Percentiles rank a stretch among this genome's conserved stretches.
phyloP scores from a whole-genome alignment of 2,329 filamentous ascomycete genomes.

The Aaosphaeria pasadenensis region DNA sequence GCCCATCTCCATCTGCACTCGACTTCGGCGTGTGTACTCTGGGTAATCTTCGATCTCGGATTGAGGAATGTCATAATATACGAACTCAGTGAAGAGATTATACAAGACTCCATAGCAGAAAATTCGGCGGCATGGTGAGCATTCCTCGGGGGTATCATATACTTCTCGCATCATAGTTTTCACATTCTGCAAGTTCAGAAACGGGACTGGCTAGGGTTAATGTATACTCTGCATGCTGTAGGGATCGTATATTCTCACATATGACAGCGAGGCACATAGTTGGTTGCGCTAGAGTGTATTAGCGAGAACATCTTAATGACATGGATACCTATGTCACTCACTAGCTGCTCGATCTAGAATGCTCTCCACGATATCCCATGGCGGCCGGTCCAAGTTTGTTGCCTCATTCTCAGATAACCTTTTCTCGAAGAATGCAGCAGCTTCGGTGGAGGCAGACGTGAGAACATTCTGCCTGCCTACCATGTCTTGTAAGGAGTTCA shows the following conservation, averaged over 20 bases:
- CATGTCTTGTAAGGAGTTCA: slow-evolving; percentile 30
- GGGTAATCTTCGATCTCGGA: slow-evolving; percentile 10
- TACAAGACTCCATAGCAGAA: slow-evolving; percentile 28
- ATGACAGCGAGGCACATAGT: slow-evolving; percentile 30
- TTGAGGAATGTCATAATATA: slow-evolving; percentile 10
- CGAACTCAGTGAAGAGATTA: slow-evolving; percentile 27
- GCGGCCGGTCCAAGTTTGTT: slow-evolving; percentile 27
- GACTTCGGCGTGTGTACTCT: slow-evolving; percentile 35
- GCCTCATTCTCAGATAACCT: slow-evolving; percentile 21
- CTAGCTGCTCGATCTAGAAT: slow-evolving; percentile 22
- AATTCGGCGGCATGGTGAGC: slow-evolving; percentile 19
- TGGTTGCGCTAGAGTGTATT: slow-evolving; percentile 20
- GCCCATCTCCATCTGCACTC: slow-evolving; percentile 43
- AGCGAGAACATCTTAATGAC: neutral
- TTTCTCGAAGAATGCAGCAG: slow-evolving; percentile 18
- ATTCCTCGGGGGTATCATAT: slow-evolving; percentile 17
- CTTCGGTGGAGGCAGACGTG: slow-evolving; percentile 8
- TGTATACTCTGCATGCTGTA: no score
- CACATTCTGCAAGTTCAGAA: slow-evolving; percentile 24
- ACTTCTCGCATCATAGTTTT: slow-evolving; percentile 22
- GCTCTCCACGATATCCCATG: slow-evolving; percentile 24
- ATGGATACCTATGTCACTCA: slow-evolving; percentile 11
- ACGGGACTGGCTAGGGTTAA: slow-evolving; percentile 13
- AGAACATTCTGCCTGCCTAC: slow-evolving; percentile 25
- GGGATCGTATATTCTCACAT: slow-evolving; percentile 1